Evolutionary conservation across 306 rosid genomes (phyloP).

Genomic region (Begonia peltatifolia): DNA sequence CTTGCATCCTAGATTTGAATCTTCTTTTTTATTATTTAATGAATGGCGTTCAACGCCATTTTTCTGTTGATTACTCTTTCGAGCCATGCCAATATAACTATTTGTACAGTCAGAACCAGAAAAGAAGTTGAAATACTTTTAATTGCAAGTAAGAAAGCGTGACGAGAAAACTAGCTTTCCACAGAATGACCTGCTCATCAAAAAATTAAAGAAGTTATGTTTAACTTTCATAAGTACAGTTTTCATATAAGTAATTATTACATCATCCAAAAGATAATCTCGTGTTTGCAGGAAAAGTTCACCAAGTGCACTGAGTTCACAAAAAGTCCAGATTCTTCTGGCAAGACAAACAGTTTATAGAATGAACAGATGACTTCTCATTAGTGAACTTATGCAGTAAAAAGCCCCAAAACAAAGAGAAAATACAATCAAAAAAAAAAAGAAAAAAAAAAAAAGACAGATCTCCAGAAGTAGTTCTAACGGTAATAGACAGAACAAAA

Average conservation of each 20-base stretch:
- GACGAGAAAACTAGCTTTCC: background rate
- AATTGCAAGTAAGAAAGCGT: background rate
- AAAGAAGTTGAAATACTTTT: background rate
- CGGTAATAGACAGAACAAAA: no score
- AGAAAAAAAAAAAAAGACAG: no score
- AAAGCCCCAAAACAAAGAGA: no score
- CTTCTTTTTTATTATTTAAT: constrained; percentile 36
- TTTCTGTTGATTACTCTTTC: constrained; percentile 87
- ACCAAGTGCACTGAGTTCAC: no score
- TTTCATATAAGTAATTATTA: background rate
- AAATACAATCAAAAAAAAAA: no score
- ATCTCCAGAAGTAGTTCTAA: no score
- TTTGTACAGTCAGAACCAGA: constrained; percentile 1
- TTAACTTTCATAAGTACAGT: background rate
- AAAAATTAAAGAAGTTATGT: background rate
- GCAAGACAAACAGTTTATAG: no score
- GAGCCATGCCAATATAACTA: constrained; percentile 42
- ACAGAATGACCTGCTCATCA: background rate
- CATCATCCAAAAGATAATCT: background rate
- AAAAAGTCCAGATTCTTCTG: no score
- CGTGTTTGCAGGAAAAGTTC: no score
- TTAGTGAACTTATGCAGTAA: no score
- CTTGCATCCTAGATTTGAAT: constrained; percentile 31
- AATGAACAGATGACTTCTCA: no score
- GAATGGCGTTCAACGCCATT: constrained; percentile 46